Conservation (phyloP, 768 basidiomycete genomes). For the Pisolithus marmoratus region DNA sequence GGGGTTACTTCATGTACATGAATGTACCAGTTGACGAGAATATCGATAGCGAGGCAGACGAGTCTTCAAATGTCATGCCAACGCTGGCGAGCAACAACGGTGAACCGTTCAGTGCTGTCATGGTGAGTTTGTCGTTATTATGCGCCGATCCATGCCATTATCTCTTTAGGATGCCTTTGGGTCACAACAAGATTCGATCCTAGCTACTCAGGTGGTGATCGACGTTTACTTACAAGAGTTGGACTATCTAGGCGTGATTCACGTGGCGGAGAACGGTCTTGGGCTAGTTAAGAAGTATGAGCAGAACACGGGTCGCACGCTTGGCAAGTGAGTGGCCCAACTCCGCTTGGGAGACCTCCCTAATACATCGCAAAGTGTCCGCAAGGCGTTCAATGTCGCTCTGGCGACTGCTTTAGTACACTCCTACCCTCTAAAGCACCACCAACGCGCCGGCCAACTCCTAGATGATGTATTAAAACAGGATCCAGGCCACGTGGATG, state of each 20-base stretch:
- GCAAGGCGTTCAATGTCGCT: conserved; percentile 61
- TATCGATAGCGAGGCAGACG: conserved; percentile 21
- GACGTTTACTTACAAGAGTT: conserved; percentile 60
- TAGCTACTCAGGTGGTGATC: conserved; percentile 61
- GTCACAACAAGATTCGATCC: conserved; percentile 46
- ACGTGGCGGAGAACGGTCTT: conserved; percentile 66
- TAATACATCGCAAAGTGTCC: conserved; percentile 39
- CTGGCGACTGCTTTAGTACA: conserved; percentile 79
- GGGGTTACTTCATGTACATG: conserved; percentile 64
- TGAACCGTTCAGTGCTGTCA: conserved; percentile 57
- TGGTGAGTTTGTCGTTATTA: conserved; percentile 38
- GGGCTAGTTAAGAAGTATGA: conserved; percentile 50
- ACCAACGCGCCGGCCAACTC: conserved; percentile 67
- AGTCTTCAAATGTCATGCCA: neutral
- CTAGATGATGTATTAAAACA: conserved; percentile 64
- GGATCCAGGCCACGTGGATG: conserved; percentile 56
- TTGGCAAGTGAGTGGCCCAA: conserved; percentile 38
- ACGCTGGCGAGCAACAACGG: conserved; percentile 22
- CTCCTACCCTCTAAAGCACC: conserved; percentile 86
- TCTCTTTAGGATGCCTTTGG: conserved; percentile 49
- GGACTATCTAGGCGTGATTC: conserved; percentile 72
- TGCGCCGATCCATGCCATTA: conserved; percentile 2
- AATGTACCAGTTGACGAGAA: conserved; percentile 40
- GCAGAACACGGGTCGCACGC: conserved; percentile 47
- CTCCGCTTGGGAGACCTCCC: neutral